phyloP scores from a whole-genome alignment of 768 basidiomycete genomes.

The Leccinum incarnatum region DNA sequence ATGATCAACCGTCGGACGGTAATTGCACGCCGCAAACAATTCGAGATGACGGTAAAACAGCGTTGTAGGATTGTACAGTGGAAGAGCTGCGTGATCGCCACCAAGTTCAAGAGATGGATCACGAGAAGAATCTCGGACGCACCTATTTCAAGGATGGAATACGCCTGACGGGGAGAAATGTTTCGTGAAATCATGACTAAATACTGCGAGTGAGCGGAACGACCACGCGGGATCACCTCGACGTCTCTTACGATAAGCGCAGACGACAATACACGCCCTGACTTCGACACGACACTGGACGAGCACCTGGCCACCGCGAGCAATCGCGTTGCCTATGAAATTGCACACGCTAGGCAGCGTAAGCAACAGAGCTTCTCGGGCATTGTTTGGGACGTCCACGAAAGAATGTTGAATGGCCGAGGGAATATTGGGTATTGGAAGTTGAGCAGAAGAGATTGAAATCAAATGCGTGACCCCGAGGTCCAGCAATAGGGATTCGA shows the following conservation, averaged over 20 bases:
- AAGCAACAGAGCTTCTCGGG: slow-evolving; percentile 42
- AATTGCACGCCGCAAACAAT: slow-evolving; percentile 42
- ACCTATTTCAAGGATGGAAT: slow-evolving; percentile 44
- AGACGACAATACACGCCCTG: slow-evolving; percentile 50
- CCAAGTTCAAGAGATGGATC: background rate
- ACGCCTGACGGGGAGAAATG: slow-evolving; percentile 40
- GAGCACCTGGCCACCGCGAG: slow-evolving; percentile 45
- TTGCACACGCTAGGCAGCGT: slow-evolving; percentile 44
- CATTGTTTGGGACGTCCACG: slow-evolving; percentile 39
- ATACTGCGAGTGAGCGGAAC: slow-evolving; percentile 1
- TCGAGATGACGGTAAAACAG: slow-evolving; percentile 48
- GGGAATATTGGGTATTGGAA: slow-evolving; percentile 33
- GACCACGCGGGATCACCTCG: background rate
- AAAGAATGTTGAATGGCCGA: slow-evolving; percentile 39
- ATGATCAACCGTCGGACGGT: slow-evolving; percentile 38
- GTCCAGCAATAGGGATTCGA: slow-evolving; percentile 48
- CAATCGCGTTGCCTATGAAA: slow-evolving; percentile 44
- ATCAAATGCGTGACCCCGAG: slow-evolving; percentile 53
- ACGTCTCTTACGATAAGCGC: slow-evolving; percentile 46
- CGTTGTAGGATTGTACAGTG: slow-evolving; percentile 50
- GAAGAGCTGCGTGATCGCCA: slow-evolving; percentile 38
- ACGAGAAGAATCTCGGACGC: slow-evolving; percentile 1
- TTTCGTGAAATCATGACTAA: slow-evolving; percentile 48
- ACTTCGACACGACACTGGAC: slow-evolving; percentile 55
- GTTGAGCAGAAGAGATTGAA: slow-evolving; percentile 52